phyloP scores from a whole-genome alignment of 2,329 filamentous ascomycete genomes.

The Cladosporium sp. region DNA sequence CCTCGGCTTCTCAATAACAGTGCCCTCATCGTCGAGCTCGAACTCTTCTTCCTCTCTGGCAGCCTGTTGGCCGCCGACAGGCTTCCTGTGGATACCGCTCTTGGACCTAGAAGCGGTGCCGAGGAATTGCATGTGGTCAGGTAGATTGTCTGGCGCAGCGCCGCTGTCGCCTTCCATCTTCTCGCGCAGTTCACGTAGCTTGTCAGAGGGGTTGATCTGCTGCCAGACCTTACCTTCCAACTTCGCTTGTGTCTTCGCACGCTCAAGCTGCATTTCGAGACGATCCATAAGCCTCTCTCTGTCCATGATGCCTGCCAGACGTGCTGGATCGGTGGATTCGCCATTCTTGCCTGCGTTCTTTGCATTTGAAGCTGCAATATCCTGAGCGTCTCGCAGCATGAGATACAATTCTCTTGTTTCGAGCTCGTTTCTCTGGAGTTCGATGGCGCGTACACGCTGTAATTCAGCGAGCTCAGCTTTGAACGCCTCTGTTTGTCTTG shows the following conservation, averaged over 20 bases:
- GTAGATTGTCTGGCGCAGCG: conserved; percentile 44
- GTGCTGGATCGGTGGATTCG: conserved; percentile 66
- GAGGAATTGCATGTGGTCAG: conserved; percentile 68
- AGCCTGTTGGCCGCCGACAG: conserved; percentile 25
- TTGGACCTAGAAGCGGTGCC: conserved; percentile 43
- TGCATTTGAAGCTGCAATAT: conserved; percentile 89
- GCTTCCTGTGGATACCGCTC: conserved; percentile 41
- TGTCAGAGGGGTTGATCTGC: conserved; percentile 80
- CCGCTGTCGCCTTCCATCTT: conserved; percentile 75
- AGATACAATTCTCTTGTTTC: conserved; percentile 96
- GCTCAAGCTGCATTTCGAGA: conserved; percentile 90
- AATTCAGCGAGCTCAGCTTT: conserved; percentile 88
- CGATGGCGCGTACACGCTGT: conserved; percentile 81
- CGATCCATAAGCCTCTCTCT: conserved; percentile 90
- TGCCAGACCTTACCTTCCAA: conserved; percentile 93
- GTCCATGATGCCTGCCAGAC: conserved; percentile 90
- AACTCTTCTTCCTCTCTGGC: conserved; percentile 14
- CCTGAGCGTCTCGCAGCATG: conserved; percentile 96
- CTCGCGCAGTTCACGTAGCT: conserved; percentile 85
- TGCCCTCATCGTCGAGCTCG: conserved; percentile 55
- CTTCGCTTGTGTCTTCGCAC: conserved; percentile 97
- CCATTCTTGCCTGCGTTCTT: conserved; percentile 56
- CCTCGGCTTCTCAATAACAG: conserved; percentile 75
- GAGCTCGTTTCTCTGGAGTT: conserved; percentile 90
- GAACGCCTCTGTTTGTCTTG: conserved; percentile 79